Percentiles rank a stretch among this genome's conserved stretches.
These are phyloP conservation scores for maize (Zea mays) DNA, from an alignment of 176 grass and related monocot species.

Conservation along the genomic window Zm-B73-REFERENCE-NAM-5.0 NC_050105.1:147343501-147344000, in stretches of 20 bases:
- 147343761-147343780: background rate
- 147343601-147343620: background rate
- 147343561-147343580: constrained; percentile 95
- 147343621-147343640: background rate
- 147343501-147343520: constrained; percentile 73
- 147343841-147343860: constrained; percentile 89
- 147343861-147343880: constrained; percentile 96
- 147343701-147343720: constrained; percentile 87
- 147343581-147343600: constrained; percentile 46
- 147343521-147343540: constrained; percentile 60
- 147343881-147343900: constrained; percentile 90
- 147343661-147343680: constrained; percentile 1
- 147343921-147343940: constrained; percentile 55
- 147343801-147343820: constrained; percentile 7
- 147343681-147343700: constrained; percentile 67
- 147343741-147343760: constrained; percentile 18
- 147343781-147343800: constrained; percentile 10
- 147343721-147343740: constrained; percentile 83
- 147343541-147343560: constrained; percentile 82
- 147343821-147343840: constrained; percentile 25
- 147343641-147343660: background rate
- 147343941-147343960: constrained; percentile 87
- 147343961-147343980: constrained; percentile 76
- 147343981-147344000: constrained; percentile 59
- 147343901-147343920: constrained; percentile 64